These are phyloP conservation scores for Apiospora rasikravindrae DNA, from an alignment of 2,329 filamentous ascomycete genomes.

Conservation along the genomic window DNA sequence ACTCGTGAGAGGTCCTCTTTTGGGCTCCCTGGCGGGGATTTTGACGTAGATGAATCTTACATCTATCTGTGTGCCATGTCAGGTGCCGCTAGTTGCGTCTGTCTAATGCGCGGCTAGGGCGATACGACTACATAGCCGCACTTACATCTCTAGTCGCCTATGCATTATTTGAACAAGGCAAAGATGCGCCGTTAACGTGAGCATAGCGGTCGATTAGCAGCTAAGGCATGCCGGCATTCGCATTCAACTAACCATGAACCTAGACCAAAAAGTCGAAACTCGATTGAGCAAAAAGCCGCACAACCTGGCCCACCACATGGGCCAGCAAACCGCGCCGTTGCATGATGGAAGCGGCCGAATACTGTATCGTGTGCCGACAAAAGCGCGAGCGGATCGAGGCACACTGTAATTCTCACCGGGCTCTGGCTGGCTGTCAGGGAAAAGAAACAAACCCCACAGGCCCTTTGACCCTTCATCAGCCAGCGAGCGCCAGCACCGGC, in stretches of 20 bases:
- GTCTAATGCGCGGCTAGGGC: conserved; percentile 21
- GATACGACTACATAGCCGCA: conserved; percentile 22
- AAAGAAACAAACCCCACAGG: conserved; percentile 3
- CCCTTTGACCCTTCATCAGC: neutral
- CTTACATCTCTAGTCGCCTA: conserved; percentile 17
- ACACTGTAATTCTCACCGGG: neutral
- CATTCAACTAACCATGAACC: neutral
- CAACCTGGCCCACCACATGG: conserved; percentile 26
- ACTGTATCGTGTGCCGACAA: conserved; percentile 22
- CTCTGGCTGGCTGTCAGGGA: neutral
- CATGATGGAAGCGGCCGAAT: conserved; percentile 22
- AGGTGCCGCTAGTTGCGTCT: conserved; percentile 17
- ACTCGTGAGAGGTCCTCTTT: conserved; percentile 16
- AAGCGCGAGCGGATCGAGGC: neutral
- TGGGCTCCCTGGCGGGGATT: conserved; percentile 13
- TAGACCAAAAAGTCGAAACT: conserved; percentile 20
- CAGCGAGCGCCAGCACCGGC: neutral
- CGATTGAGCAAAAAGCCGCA: conserved; percentile 38
- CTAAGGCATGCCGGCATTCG: conserved; percentile 1
- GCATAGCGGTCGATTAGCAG: neutral
- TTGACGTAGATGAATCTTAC: conserved; percentile 18
- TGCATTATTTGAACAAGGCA: neutral
- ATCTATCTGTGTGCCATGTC: conserved; percentile 19
- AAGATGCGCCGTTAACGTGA: conserved; percentile 10
- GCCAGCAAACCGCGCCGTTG: conserved; percentile 24